Evolutionary conservation across 352 stramenopile genomes (phyloP).

Genomic region (Globisporangium takayamanum): DNA sequence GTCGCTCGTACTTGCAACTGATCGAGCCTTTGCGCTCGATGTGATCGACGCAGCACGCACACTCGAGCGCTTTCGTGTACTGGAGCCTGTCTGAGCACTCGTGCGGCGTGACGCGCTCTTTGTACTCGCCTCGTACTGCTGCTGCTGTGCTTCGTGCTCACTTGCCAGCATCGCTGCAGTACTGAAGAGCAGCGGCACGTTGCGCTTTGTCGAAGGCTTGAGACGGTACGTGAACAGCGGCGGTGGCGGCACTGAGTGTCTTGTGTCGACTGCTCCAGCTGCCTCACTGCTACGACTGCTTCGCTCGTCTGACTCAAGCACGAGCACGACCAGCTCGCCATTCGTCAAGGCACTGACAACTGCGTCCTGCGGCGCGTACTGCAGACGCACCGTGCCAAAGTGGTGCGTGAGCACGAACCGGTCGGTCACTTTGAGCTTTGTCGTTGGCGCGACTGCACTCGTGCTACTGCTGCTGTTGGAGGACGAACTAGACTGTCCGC

Average conservation of each 20-base stretch:
- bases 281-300: too few relatives aligned
- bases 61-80: neutral
- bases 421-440: slow-evolving; percentile 33
- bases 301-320: slow-evolving; percentile 6
- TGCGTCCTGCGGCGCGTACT: slow-evolving; percentile 15
- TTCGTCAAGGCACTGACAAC: slow-evolving; percentile 25
- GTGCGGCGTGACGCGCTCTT: neutral
- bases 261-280: neutral
- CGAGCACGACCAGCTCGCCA: slow-evolving; percentile 38
- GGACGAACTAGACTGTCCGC: neutral
- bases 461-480: neutral
- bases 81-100: neutral
- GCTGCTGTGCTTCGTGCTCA: neutral
- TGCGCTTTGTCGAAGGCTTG: slow-evolving; percentile 14
- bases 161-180: slow-evolving; percentile 3
- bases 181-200: slow-evolving; percentile 11
- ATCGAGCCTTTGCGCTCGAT: neutral
- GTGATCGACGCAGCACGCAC: too few relatives aligned
- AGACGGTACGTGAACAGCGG: slow-evolving; percentile 17
- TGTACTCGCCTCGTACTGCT: neutral
- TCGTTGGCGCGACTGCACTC: neutral
- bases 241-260: neutral
- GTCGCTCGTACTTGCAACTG: neutral
- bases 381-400: slow-evolving; percentile 25
- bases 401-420: slow-evolving; percentile 28